Percentiles rank a stretch among this genome's conserved stretches.
phyloP scores from a whole-genome alignment of 179 eudicot species.

The Gypsophila paniculata region DNA sequence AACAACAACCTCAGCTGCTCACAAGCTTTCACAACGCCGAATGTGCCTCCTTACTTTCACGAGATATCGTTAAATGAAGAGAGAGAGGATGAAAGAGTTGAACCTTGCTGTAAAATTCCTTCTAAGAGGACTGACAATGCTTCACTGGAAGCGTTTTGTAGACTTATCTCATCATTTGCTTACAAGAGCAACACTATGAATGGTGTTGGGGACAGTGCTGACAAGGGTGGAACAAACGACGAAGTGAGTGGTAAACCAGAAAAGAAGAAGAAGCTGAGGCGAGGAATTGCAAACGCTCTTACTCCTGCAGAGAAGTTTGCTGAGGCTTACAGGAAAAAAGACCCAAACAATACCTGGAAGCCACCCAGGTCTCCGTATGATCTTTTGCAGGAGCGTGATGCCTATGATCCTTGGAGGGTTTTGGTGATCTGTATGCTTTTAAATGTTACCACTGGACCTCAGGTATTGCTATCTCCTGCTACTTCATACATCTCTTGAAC shows the following conservation, averaged over 20 bases:
- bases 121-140: constrained; percentile 6
- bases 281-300: constrained; percentile 20
- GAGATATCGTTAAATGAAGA: constrained; percentile 4
- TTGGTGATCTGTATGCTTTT: constrained; percentile 83
- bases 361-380: constrained; percentile 60
- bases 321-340: constrained; percentile 59
- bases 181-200: constrained; percentile 22
- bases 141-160: constrained; percentile 18
- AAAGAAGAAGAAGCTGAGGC: constrained; percentile 18
- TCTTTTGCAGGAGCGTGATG: constrained; percentile 81
- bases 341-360: constrained; percentile 56
- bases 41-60: constrained; percentile 24
- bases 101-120: background rate
- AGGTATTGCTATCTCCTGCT: constrained; percentile 41
- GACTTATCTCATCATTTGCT: constrained; percentile 28
- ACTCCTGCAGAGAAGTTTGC: constrained; percentile 44
- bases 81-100: constrained; percentile 20
- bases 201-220: constrained; percentile 3
- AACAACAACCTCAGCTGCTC: background rate
- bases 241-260: constrained; percentile 19
- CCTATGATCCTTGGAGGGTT: constrained; percentile 87
- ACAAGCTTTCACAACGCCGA: constrained; percentile 14
- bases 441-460: constrained; percentile 64
- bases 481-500: background rate
- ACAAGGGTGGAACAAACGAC: background rate